Conservation (phyloP, 2,329 filamentous ascomycete species). For the Sporothrix dimorphospora region DNA sequence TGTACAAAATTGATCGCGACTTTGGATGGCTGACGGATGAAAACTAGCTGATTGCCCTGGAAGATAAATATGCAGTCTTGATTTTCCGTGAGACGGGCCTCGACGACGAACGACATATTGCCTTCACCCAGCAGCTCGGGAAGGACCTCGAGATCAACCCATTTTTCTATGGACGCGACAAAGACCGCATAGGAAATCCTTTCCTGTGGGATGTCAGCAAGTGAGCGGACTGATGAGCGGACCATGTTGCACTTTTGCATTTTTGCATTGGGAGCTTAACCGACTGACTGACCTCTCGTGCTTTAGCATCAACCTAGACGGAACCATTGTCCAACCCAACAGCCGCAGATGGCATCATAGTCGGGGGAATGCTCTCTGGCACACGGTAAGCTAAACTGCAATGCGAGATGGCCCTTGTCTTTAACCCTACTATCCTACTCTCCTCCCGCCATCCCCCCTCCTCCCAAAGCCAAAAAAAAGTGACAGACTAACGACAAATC, state of each 20-base stretch:
- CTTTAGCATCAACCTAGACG: not conserved
- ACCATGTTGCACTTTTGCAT: not conserved
- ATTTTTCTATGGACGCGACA: not conserved
- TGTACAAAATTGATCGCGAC: too few relatives aligned
- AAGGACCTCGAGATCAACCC: not conserved
- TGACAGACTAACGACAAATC: too few relatives aligned
- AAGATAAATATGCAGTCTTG: not conserved
- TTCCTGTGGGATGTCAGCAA: not conserved
- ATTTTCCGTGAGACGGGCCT: slow-evolving; percentile 3
- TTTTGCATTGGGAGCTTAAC: too few relatives aligned
- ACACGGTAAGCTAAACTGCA: not conserved
- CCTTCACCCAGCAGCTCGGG: slow-evolving; percentile 6
- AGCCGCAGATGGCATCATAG: slow-evolving; percentile 17
- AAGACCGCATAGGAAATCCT: not conserved
- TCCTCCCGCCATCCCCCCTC: not conserved
- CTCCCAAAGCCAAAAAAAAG: not conserved
- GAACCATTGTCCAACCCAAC: not conserved
- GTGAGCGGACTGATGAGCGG: not conserved
- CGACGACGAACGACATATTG: slow-evolving; percentile 18
- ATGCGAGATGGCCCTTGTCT: too few relatives aligned
- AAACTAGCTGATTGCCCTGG: not conserved
- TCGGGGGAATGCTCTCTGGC: slow-evolving; percentile 18
- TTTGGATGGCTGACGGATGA: too few relatives aligned
- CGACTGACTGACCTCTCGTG: not conserved
- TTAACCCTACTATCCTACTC: too few relatives aligned